A percentile compares a stretch with the other conserved stretches of the same genome.
phyloP scores from a whole-genome alignment of 768 basidiomycete species.

The Epithele typhae region DNA sequence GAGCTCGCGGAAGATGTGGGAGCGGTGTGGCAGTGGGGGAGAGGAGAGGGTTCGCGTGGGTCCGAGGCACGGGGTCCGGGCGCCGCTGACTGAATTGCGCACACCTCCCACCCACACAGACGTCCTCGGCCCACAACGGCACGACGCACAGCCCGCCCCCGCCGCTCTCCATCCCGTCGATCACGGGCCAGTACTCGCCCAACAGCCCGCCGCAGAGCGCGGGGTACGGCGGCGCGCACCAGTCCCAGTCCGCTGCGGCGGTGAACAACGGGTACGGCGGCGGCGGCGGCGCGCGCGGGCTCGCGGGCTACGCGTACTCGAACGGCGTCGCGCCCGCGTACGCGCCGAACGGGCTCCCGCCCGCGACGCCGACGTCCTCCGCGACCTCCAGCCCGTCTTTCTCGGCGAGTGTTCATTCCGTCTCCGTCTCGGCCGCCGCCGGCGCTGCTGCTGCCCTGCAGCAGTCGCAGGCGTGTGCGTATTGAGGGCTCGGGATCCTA shows the following conservation, averaged over 20 bases:
- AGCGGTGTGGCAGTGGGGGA: too few relatives aligned
- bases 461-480: constrained; percentile 30
- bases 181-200: constrained; percentile 18
- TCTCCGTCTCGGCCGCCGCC: constrained; percentile 25
- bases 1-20: too few relatives aligned
- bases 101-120: neutral
- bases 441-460: constrained; percentile 15
- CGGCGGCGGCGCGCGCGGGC: constrained; percentile 33
- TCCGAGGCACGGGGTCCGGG: too few relatives aligned
- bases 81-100: neutral
- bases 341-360: too few relatives aligned
- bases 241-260: constrained; percentile 4
- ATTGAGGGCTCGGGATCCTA: constrained; percentile 48
- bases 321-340: too few relatives aligned
- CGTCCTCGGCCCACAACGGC: constrained; percentile 9
- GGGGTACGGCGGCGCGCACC: neutral
- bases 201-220: constrained; percentile 13
- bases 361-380: constrained; percentile 66
- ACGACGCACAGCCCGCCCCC: constrained; percentile 28
- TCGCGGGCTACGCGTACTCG: too few relatives aligned
- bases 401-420: constrained; percentile 74
- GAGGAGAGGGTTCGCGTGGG: too few relatives aligned
- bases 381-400: constrained; percentile 76
- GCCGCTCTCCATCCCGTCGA: constrained; percentile 18
- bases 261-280: constrained; percentile 52